Percentiles rank a stretch among this genome's conserved stretches.
Evolutionary conservation across 257 asterid genomes (phyloP).

Genomic region (Ophiorrhiza pumila): DNA sequence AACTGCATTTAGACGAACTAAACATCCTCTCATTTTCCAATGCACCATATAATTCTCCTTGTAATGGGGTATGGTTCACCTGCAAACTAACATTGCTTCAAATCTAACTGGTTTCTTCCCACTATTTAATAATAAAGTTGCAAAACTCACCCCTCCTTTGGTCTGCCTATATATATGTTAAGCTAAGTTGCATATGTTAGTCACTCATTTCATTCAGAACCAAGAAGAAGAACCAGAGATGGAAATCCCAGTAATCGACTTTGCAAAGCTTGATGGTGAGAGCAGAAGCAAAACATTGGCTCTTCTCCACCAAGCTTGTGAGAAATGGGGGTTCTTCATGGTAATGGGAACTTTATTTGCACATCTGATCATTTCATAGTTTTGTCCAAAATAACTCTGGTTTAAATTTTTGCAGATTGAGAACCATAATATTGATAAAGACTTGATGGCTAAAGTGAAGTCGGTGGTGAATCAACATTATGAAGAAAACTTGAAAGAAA

Average conservation of each 20-base stretch:
- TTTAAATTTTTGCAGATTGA: slow-evolving; percentile 57
- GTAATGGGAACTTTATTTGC: slow-evolving; percentile 31
- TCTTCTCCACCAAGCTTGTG: slow-evolving; percentile 76
- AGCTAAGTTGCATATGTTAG: slow-evolving; percentile 18
- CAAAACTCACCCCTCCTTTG: neutral
- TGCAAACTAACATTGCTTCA: slow-evolving; percentile 26
- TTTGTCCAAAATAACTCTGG: slow-evolving; percentile 2
- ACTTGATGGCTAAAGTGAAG: slow-evolving; percentile 65
- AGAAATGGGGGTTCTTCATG: slow-evolving; percentile 90
- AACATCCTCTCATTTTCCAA: slow-evolving; percentile 25
- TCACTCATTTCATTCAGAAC: slow-evolving; percentile 17
- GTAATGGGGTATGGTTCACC: slow-evolving; percentile 25
- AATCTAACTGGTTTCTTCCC: slow-evolving; percentile 21
- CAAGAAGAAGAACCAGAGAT: slow-evolving; percentile 26
- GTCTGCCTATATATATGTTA: slow-evolving; percentile 52
- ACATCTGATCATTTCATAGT: neutral
- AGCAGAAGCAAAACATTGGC: slow-evolving; percentile 60
- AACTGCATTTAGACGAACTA: slow-evolving; percentile 52
- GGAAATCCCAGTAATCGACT: slow-evolving; percentile 86
- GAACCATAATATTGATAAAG: slow-evolving; percentile 64
- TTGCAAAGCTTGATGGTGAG: slow-evolving; percentile 43
- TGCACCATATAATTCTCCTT: slow-evolving; percentile 31
- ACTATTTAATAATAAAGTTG: neutral
- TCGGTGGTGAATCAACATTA: slow-evolving; percentile 54
- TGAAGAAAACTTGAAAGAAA: slow-evolving; percentile 50